Evolutionary conservation across 2,329 filamentous ascomycete species (phyloP).

Genomic region (Colletotrichum sp.): DNA sequence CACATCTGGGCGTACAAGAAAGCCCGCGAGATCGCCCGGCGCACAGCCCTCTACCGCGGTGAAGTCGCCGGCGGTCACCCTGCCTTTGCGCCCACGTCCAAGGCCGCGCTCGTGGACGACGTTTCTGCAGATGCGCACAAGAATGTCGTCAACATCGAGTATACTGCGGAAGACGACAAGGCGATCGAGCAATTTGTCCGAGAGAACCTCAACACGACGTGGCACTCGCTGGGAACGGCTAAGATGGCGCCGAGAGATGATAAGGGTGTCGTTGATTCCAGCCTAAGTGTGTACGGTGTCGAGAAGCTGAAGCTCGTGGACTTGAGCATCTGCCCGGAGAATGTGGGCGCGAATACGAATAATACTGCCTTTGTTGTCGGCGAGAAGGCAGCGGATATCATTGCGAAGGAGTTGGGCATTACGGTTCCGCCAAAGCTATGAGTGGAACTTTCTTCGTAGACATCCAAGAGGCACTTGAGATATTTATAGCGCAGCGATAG

Average conservation of each 20-base stretch:
- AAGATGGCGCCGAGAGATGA: conserved; percentile 48
- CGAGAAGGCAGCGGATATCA: conserved; percentile 50
- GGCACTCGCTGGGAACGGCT: conserved; percentile 51
- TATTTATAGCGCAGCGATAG: neutral
- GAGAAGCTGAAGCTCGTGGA: conserved; percentile 46
- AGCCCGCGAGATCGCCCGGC: conserved; percentile 64
- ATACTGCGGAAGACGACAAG: conserved; percentile 54
- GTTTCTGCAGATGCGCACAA: conserved; percentile 50
- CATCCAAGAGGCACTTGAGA: neutral
- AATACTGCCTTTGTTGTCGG: conserved; percentile 53
- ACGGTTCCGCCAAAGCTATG: neutral
- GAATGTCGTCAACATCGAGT: conserved; percentile 45
- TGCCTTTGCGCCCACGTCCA: conserved; percentile 43
- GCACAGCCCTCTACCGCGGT: conserved; percentile 58
- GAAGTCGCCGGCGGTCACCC: conserved; percentile 49
- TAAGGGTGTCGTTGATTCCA: conserved; percentile 45
- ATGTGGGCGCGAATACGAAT: conserved; percentile 53
- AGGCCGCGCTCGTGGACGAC: conserved; percentile 39
- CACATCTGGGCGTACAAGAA: conserved; percentile 71
- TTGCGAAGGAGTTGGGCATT: conserved; percentile 38
- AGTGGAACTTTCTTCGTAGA: neutral
- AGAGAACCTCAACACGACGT: conserved; percentile 44
- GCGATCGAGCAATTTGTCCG: conserved; percentile 51
- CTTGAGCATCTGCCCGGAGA: conserved; percentile 39
- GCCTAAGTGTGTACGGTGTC: conserved; percentile 47